Evolutionary conservation across 805 yeast species (phyloP), one percentile per base, ranked within the genome.

Genomic region (Metschnikowia borealis): DNA sequence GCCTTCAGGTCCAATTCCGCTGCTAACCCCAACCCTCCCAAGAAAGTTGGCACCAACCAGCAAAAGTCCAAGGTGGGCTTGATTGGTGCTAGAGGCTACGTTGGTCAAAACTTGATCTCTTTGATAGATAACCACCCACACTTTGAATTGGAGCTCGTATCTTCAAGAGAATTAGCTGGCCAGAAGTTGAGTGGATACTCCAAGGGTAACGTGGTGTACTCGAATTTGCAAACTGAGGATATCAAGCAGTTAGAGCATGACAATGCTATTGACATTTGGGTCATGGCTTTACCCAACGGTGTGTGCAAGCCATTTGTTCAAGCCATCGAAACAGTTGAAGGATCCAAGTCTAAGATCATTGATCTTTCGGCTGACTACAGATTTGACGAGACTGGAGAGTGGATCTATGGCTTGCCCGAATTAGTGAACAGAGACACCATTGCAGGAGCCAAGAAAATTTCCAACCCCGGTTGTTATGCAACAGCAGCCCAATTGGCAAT

Each of bases 381-480:
- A 69, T 94, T 94, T 66, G 98, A 92, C 66, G 81, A 83, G 14
- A 79, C 91, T 48, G 86, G 87, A 26, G 83, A 85, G 60, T 94
- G 99, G 99, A 75, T 78, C 4, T 94, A 94, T 66, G 99, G 99
- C 44, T 80, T 94, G 60, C 99, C 99, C 7, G 99, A 94, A 71
- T 78, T 94, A 62, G 83, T 81, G 50, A 78, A 82, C 58, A 83
- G 99, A 66, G 64, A 72, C 8, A 64, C 64, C 10, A 87, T 94
- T 60, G 80, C 87, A 35, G 63, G 73, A 13, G 92, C 98, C 17
- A 66, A 79, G 62, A 88, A 87, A 66, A 87, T 94, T 54, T 85
- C 97, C 5, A 94, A 94, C 72, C 99, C 99, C 2, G 99, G 99
- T 44, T 94, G 99, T 76, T 94, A 91, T 67, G 97, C 99, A n/a